Base-by-base conservation (phyloP, 2,329 filamentous ascomycete genomes). In the Iodosphaeria phyllophila region DNA sequence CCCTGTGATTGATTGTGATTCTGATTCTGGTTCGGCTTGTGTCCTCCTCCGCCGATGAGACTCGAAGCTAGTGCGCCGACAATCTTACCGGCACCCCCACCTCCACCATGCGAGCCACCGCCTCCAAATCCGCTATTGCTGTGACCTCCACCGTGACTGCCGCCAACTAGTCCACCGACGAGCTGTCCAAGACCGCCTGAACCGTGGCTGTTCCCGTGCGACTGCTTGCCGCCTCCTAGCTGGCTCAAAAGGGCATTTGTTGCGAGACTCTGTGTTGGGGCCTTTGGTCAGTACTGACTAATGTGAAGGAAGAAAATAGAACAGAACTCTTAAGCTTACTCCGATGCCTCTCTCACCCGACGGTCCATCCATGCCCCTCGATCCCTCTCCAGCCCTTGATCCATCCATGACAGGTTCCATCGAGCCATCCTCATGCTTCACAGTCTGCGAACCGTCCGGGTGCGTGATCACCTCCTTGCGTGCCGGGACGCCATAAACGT, bases 341-440 rank as follows among this genome's bases (percentile, higher is more conserved):
- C 72, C 69, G 28, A 78, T 48, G 20, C 71, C 65, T 33, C 73
- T 59, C 25, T 77, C 71, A 17, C 65, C 60, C 15, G 53, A 50
- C 14, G 53, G 56, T 4, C 63, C 64, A 33, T 61, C 59, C 12
- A 52, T 39, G 26, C 58, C 60, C 37, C 63, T 52, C 28, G 53
- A 53, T 18, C 54, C 58, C 20, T 61, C 60, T 21, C 35, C 41
- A 6, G 56, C 60, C n/a, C n/a, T n/a, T n/a, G n/a, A n/a, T n/a
- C n/a, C n/a, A n/a, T n/a, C n/a, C 48, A 63, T 47, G 30, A 63
- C 56, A 13, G 67, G 66, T 43, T 73, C 67, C 51, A 70, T 52
- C 18, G 60, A 59, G 19, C 67, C 68, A 40, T 74, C 67, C 9
- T 64, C 50, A 39, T 70, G 57, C 35, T 61, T 60, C 26, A 69